Base-by-base conservation (phyloP, 1,139 yeast species). In the Debaryomyces psychrophilus region DNA sequence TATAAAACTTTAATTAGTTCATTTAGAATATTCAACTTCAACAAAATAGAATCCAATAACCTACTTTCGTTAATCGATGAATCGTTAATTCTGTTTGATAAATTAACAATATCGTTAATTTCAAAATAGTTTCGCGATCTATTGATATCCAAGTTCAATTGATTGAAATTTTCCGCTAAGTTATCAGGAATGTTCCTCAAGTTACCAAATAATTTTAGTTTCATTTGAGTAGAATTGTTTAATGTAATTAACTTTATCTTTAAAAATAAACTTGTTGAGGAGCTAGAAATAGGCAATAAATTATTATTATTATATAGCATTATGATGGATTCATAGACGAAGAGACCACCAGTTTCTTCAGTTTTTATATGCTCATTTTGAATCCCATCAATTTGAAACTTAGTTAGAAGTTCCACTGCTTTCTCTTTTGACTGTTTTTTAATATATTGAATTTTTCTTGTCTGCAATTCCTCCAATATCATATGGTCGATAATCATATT, bases 401-500 rank as follows among this genome's bases (percentile, higher is more conserved):
- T 51, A 4, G 41, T 43, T 36, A 54, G 45, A 8, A 50, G 46
- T 15, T 37, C 29, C 9, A 47, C 46, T 31, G 48, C 41, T 12
- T 52, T 46, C 18, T 38, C 42, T 15, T 41, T 38, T n/a, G 43
- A 26, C 25, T 41, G 20, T 14, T 15, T 15, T 50, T 50, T 20
- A 57, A 76, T 56, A 48, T 71, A 68, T 43, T 62, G 61, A 44
- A 81, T 70, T 1, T 70, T 67, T 49, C 71, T 68, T 12, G 55
- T 56, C 28, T 71, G 73, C 49, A 86, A 69, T 48, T 87, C 90
- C 53, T 81, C 85, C 14, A 82, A 70, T 5, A 86, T 73, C 71
- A 85, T 73, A 52, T 85, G 86, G 49, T 83, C 81, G 44, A 85
- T 76, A 44, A 86, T 77, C 65, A 76, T 77, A 47, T 83, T 82